Evolutionary conservation across 768 basidiomycete genomes (phyloP).

Genomic region (Royoungia palumana): DNA sequence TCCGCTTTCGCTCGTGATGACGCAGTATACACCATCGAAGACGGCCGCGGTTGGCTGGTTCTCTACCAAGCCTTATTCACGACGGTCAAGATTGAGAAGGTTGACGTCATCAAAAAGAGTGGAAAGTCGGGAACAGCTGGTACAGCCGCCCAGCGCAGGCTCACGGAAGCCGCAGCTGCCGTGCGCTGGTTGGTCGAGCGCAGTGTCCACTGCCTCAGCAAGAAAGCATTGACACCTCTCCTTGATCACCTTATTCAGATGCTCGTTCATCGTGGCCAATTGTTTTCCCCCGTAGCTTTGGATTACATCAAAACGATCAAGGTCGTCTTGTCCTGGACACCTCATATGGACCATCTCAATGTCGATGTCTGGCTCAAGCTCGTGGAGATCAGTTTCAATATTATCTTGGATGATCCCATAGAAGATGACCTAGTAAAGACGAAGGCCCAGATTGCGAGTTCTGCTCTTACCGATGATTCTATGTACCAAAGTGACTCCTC

Average conservation of each 20-base stretch:
- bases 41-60: conserved; percentile 52
- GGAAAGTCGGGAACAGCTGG: conserved; percentile 38
- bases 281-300: conserved; percentile 64
- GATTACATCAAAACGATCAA: conserved; percentile 81
- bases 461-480: conserved; percentile 17
- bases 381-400: conserved; percentile 72
- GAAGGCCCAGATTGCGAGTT: conserved; percentile 22
- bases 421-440: conserved; percentile 29
- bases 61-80: conserved; percentile 74
- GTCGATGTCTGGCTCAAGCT: conserved; percentile 62
- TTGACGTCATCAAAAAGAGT: conserved; percentile 39
- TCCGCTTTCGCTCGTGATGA: conserved; percentile 48
- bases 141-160: conserved; percentile 53
- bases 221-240: conserved; percentile 51
- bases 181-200: conserved; percentile 75
- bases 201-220: conserved; percentile 53
- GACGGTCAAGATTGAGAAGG: conserved; percentile 61
- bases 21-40: conserved; percentile 39
- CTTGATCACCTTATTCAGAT: conserved; percentile 62
- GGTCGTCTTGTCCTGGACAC: conserved; percentile 56
- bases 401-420: conserved; percentile 61
- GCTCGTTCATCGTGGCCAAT: conserved; percentile 48
- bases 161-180: conserved; percentile 61
- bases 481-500: conserved; percentile 35
- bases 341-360: conserved; percentile 78